Evolutionary conservation across 2,329 filamentous ascomycete genomes (phyloP), one percentile per base, ranked within the genome.

Genomic region (Emmonsiellopsis sp.): DNA sequence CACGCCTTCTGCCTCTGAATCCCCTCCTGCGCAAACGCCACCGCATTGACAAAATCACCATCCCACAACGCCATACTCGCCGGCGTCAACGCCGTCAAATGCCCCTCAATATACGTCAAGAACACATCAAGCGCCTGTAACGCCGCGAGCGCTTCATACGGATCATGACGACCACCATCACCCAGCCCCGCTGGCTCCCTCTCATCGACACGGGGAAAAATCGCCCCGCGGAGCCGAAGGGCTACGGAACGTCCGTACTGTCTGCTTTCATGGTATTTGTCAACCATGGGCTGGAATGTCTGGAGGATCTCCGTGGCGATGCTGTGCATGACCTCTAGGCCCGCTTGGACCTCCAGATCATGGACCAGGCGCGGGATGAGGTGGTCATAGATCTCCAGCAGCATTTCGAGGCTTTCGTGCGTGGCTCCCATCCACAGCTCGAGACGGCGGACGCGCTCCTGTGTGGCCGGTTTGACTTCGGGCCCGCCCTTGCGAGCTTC

Each of bases 1-100:
- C 67, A 70, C 3, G 60, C 62, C 55, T 67, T 59, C 59, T 67
- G 67, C 26, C 67, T 57, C 9, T 44, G 35, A 15, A 68, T 49
- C 5, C 55, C 54, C 6, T 20, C 35, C 50, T 59, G 58, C 7
- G 59, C 61, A 53, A 58, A 61, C 2, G 15, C 34, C 1, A 68
- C 63, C 0, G 62, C 63, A 6, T 62, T 59, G 4, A 59, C 54
- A 53, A 71, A 71, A n/a, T 62, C 61, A 16, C 54, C 54, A 53
- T 72, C 69, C 69, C 68, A 71, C 7, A 65, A 52, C 8, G 69
- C 67, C 56, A 66, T 61, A 40, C 63, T 64, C 0, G 58, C 62
- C 3, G 68, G 69, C 5, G 47, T 31, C 46, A 71, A 52, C 7
- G 63, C 67, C 26, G 53, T 59, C 7, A 71, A 34, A 34, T 65